Evolutionary conservation across 768 basidiomycete species (phyloP), one percentile per base, ranked within the genome.

Genomic region (Phylloporus rhodoxanthus): DNA sequence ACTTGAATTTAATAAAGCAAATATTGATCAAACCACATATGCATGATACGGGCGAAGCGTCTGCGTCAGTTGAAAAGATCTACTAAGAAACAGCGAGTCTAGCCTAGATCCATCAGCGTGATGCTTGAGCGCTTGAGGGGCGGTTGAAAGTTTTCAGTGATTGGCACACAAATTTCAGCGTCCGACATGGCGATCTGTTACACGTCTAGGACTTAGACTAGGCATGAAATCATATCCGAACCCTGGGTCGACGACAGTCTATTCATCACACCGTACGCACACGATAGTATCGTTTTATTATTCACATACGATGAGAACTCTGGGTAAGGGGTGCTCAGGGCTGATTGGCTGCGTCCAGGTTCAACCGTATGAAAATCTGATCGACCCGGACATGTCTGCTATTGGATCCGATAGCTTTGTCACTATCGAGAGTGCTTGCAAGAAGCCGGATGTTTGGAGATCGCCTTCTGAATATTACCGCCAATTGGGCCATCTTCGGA

Each of bases 371-470:
- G 14, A 47, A 17, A 26, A 6, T 17, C 17, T 19, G 23, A 21
- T 42, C 28, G 29, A 46, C 25, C 28, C 17, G 13, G 23, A 39
- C n/a, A 5, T 45, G 9, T 32, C 25, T 20, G 23, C 23, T 43
- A 63, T 69, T 75, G 75, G 84, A 85, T 59, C 79, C 83, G 2
- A 79, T 87, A 43, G 84, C 79, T 85, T 19, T 87, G 86, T 3
- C 70, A 75, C 46, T 88, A 87, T 63, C 86, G 87, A 1, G 64
- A 67, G 0, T 75, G 75, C 57, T 76, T 85, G 70, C 69, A 76
- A 20, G n/a, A n/a, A n/a, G n/a, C n/a, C 70, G 75, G 47, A 75
- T 82, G 78, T 80, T n/a, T n/a, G n/a, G n/a, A n/a, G n/a, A n/a
- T n/a, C n/a, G n/a, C n/a, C n/a, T n/a, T n/a, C n/a, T n/a, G n/a